phyloP scores from a whole-genome alignment of 495 filamentous ascomycete species.

The Apodospora peruviana region DNA sequence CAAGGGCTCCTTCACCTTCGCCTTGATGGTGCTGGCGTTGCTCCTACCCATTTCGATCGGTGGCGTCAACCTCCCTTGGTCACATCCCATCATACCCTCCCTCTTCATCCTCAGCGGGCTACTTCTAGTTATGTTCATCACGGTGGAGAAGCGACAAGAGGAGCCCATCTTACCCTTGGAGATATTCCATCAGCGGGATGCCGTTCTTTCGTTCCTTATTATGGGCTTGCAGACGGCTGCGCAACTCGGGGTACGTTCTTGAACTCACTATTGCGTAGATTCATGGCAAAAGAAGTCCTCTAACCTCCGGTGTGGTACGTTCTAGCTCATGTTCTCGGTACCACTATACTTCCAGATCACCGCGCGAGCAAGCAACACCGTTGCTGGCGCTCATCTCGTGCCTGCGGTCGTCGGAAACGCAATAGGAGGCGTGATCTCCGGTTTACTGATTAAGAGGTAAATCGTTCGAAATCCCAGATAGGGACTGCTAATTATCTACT shows the following conservation, averaged over 20 bases:
- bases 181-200: constrained; percentile 50
- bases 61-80: constrained; percentile 53
- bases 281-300: background rate
- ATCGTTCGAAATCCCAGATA: constrained; percentile 1
- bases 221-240: constrained; percentile 49
- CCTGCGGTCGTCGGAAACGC: constrained; percentile 63
- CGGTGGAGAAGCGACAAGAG: constrained; percentile 46
- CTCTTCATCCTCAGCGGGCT: constrained; percentile 28
- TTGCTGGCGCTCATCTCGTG: constrained; percentile 56
- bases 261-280: constrained; percentile 1
- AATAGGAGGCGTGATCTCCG: constrained; percentile 55
- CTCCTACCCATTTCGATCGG: constrained; percentile 56
- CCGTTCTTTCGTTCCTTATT: constrained; percentile 50
- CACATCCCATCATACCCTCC: constrained; percentile 35
- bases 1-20: constrained; percentile 47
- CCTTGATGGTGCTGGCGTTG: constrained; percentile 39
- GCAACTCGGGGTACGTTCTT: constrained; percentile 48
- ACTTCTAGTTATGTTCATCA: constrained; percentile 41
- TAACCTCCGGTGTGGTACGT: no score
- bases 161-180: constrained; percentile 60
- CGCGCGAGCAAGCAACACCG: constrained; percentile 44
- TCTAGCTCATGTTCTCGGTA: constrained; percentile 54
- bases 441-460: constrained; percentile 47
- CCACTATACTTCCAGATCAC: constrained; percentile 71
- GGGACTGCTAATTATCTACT: constrained; percentile 8